phyloP scores from a whole-genome alignment of 257 asterid species.

The Ligustrum vulgare region DNA sequence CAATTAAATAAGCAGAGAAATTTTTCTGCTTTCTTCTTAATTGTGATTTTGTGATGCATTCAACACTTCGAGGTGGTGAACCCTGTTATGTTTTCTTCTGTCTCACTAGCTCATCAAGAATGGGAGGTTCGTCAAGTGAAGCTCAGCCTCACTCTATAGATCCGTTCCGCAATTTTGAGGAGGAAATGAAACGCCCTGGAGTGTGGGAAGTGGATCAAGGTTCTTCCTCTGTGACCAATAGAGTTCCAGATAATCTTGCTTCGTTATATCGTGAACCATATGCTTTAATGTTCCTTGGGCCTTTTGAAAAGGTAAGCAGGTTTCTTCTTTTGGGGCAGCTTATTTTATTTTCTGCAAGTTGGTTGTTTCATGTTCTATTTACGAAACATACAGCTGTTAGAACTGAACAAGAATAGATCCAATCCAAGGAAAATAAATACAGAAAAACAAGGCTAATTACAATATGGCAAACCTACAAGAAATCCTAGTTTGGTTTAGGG shows the following conservation, averaged over 20 bases:
- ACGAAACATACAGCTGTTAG: background rate
- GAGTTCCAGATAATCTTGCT: slow-evolving; percentile 85
- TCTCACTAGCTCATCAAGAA: slow-evolving; percentile 46
- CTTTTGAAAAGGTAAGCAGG: slow-evolving; percentile 80
- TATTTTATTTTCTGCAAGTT: background rate
- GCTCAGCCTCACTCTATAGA: slow-evolving; percentile 56
- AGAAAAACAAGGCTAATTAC: background rate
- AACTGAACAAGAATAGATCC: background rate
- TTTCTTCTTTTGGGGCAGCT: background rate
- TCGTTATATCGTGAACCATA: slow-evolving; percentile 95
- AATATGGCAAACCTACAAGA: background rate
- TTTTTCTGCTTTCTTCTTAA: background rate
- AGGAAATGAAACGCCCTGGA: slow-evolving; percentile 80
- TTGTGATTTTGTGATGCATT: slow-evolving; percentile 9
- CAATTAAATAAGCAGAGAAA: background rate
- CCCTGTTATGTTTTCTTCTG: slow-evolving; percentile 14
- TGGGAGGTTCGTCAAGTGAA: slow-evolving; percentile 61
- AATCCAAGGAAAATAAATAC: background rate
- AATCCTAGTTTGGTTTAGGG: background rate
- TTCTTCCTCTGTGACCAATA: slow-evolving; percentile 64
- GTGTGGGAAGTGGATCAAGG: slow-evolving; percentile 82
- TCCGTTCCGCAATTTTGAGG: slow-evolving; percentile 95
- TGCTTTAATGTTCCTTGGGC: slow-evolving; percentile 81
- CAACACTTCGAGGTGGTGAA: background rate
- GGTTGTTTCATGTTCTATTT: slow-evolving; percentile 1